These are phyloP conservation scores for Eucalyptus marginata DNA, from an alignment of 345 rosid genomes.

Conservation along the genomic window DNA sequence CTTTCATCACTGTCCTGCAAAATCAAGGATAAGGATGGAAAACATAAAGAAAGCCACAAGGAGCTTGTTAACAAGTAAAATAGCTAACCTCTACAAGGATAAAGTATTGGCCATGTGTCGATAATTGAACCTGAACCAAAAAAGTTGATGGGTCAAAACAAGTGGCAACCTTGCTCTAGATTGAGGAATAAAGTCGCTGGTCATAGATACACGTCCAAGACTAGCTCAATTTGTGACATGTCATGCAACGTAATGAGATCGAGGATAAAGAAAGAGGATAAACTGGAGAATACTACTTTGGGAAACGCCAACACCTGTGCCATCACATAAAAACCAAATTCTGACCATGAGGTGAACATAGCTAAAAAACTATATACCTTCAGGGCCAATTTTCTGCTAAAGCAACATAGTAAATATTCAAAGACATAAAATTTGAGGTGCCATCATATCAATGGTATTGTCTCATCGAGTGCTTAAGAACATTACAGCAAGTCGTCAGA, in stretches of 20 bases:
- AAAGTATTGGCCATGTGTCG: constrained; percentile 96
- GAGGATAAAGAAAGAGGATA: background rate
- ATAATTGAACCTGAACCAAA: constrained; percentile 81
- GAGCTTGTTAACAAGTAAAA: background rate
- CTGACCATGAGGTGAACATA: rapidly evolving
- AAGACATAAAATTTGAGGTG: background rate
- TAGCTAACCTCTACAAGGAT: constrained; percentile 72
- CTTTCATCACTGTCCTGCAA: constrained; percentile 91
- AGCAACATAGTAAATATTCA: background rate
- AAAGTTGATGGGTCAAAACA: background rate
- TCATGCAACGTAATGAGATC: background rate
- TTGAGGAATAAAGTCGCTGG: background rate
- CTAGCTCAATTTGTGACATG: background rate
- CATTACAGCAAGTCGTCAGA: background rate
- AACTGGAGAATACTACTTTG: background rate
- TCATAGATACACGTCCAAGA: background rate
- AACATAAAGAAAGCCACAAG: background rate
- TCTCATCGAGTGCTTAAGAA: background rate
- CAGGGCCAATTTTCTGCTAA: background rate
- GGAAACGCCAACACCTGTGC: background rate
- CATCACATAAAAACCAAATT: no score
- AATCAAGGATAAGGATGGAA: background rate
- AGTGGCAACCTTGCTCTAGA: background rate
- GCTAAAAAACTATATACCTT: rapidly evolving
- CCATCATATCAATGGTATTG: background rate